Evolutionary conservation across 2,329 filamentous ascomycete species (phyloP).

Genomic region (Colletotrichum acutatum): DNA sequence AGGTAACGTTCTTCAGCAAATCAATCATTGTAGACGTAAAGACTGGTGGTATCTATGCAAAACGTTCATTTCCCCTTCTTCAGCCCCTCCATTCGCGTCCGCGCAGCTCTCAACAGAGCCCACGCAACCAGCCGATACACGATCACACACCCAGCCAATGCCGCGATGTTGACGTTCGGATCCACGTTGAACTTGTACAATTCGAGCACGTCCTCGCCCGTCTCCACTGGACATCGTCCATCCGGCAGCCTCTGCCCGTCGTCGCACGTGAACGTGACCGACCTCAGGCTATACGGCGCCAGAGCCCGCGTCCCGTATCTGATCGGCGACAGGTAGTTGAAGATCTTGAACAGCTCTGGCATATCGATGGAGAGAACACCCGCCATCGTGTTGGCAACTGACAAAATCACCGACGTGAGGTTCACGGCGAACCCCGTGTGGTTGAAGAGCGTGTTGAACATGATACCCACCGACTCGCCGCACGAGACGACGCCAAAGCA

Average conservation of each 20-base stretch:
- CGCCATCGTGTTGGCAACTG: constrained; percentile 76
- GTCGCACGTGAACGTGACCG: constrained; percentile 72
- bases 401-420: constrained; percentile 75
- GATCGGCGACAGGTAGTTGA: constrained; percentile 79
- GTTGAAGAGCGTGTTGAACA: constrained; percentile 81
- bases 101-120: constrained; percentile 63
- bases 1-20: not conserved
- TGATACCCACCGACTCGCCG: constrained; percentile 80
- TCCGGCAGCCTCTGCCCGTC: constrained; percentile 67
- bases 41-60: not conserved
- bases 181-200: constrained; percentile 75
- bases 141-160: constrained; percentile 71
- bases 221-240: constrained; percentile 73
- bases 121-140: constrained; percentile 74
- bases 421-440: constrained; percentile 84
- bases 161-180: constrained; percentile 69
- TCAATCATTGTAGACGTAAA: too few species aligned
- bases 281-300: constrained; percentile 71
- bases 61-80: constrained; percentile 40
- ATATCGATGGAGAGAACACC: constrained; percentile 78
- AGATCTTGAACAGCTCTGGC: constrained; percentile 70
- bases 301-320: constrained; percentile 77
- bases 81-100: constrained; percentile 58
- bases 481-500: constrained; percentile 80
- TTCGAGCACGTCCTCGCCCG: constrained; percentile 73